phyloP scores from a whole-genome alignment of 257 asterid species.

The Ligustrum vulgare region DNA sequence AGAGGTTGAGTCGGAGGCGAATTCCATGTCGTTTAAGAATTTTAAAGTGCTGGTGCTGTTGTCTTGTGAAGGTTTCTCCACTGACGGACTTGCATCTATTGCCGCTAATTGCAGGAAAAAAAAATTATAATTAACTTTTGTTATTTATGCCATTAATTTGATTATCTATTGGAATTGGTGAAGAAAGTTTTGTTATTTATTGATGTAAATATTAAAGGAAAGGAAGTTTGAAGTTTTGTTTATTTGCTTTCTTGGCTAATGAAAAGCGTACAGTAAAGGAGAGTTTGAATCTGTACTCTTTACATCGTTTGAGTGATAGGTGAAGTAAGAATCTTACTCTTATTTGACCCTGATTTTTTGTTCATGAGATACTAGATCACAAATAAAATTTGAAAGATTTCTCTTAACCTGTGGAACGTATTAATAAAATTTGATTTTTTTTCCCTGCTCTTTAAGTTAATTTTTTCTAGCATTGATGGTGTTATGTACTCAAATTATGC shows the following conservation, averaged over 20 bases:
- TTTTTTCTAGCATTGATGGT: neutral
- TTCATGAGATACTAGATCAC: neutral
- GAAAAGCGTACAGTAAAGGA: neutral
- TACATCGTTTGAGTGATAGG: neutral
- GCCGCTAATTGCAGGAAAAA: conserved; percentile 78
- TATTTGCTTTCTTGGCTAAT: neutral
- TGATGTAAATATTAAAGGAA: neutral
- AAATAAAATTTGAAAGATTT: neutral
- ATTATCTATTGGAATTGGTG: conserved; percentile 7
- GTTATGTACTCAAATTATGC: neutral
- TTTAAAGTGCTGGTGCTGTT: conserved; percentile 76
- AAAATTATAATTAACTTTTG: neutral
- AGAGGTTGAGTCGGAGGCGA: conserved; percentile 81
- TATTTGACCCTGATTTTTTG: neutral
- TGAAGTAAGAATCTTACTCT: neutral
- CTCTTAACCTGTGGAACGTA: neutral
- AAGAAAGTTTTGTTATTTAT: neutral
- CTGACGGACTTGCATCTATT: conserved; percentile 85
- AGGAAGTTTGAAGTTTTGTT: neutral
- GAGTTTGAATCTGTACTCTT: neutral
- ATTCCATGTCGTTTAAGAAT: conserved; percentile 65
- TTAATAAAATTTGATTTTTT: neutral
- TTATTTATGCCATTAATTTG: neutral
- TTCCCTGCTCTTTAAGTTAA: conserved; percentile 4
- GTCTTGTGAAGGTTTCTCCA: conserved; percentile 81